A percentile compares a stretch with the other conserved stretches of the same genome.
Conservation (phyloP, 225 moss, liverwort and hornwort species). For the Antitrichia curtipendula region DNA sequence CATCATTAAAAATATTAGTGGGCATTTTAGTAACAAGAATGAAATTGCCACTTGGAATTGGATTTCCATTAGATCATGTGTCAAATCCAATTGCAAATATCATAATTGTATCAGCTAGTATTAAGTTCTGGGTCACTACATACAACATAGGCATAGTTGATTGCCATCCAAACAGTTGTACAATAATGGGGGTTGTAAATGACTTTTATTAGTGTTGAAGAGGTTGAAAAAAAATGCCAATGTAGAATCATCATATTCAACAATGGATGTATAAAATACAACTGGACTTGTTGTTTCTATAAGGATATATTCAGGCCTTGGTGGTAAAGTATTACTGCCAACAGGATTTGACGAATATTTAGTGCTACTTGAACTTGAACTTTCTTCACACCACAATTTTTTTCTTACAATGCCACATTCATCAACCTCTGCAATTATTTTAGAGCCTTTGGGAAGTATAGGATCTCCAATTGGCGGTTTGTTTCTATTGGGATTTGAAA, state of each 20-base stretch:
- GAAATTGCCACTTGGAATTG: conserved; percentile 10
- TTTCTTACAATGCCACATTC: background rate
- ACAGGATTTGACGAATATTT: background rate
- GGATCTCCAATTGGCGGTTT: background rate
- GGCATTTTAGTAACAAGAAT: conserved; percentile 16
- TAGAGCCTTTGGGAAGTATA: background rate
- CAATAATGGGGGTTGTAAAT: conserved; percentile 21
- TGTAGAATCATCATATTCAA: conserved; percentile 6
- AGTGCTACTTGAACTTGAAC: background rate
- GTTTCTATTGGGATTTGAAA: background rate
- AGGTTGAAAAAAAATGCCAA: conserved; percentile 17
- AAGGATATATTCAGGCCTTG: background rate
- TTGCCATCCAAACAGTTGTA: conserved; percentile 30
- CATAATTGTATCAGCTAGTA: conserved; percentile 14
- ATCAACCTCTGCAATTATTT: background rate
- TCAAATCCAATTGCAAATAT: conserved; percentile 32
- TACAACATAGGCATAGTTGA: conserved; percentile 25
- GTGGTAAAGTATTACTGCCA: background rate
- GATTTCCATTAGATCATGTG: background rate
- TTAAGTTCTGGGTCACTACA: background rate
- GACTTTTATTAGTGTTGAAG: background rate
- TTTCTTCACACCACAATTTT: conserved; percentile 13
- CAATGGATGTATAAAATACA: background rate
- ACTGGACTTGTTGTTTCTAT: background rate
- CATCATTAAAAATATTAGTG: conserved; percentile 4